Conservation (phyloP, 169 alveolate genomes). For the Plasmodium yoelii region DNA sequence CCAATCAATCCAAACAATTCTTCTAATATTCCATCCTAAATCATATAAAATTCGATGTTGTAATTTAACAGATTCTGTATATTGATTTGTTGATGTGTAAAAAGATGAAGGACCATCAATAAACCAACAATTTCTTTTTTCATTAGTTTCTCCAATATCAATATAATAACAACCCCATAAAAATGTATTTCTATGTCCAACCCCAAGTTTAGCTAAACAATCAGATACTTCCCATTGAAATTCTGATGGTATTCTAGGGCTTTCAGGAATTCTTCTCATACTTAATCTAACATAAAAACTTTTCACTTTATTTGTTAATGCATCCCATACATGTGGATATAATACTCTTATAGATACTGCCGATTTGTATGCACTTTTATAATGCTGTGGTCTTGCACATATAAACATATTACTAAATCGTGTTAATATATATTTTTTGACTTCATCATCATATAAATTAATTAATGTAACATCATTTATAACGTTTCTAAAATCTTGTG, state of each 20-base stretch:
- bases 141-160: constrained; percentile 88
- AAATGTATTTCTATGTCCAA: constrained; percentile 86
- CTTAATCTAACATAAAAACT: constrained; percentile 86
- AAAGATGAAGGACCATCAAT: constrained; percentile 90
- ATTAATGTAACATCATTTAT: constrained; percentile 82
- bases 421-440: constrained; percentile 80
- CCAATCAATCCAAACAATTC: constrained; percentile 89
- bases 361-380: constrained; percentile 83
- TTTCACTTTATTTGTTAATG: constrained; percentile 79
- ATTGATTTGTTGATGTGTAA: constrained; percentile 82
- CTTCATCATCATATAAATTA: constrained; percentile 83
- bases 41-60: constrained; percentile 87
- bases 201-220: constrained; percentile 82
- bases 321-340: constrained; percentile 83
- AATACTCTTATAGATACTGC: constrained; percentile 88
- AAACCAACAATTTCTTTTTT: constrained; percentile 87
- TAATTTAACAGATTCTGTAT: constrained; percentile 83
- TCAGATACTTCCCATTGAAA: constrained; percentile 91
- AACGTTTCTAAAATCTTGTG: constrained; percentile 86
- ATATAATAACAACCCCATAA: constrained; percentile 91
- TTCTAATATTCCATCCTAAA: constrained; percentile 89
- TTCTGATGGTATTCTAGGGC: constrained; percentile 82
- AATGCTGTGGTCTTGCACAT: constrained; percentile 87
- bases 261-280: constrained; percentile 85
- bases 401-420: constrained; percentile 85